These are phyloP conservation scores for Melanomma pulvis-pyrius DNA, from an alignment of 495 filamentous ascomycete species.

Conservation along the genomic window DNA sequence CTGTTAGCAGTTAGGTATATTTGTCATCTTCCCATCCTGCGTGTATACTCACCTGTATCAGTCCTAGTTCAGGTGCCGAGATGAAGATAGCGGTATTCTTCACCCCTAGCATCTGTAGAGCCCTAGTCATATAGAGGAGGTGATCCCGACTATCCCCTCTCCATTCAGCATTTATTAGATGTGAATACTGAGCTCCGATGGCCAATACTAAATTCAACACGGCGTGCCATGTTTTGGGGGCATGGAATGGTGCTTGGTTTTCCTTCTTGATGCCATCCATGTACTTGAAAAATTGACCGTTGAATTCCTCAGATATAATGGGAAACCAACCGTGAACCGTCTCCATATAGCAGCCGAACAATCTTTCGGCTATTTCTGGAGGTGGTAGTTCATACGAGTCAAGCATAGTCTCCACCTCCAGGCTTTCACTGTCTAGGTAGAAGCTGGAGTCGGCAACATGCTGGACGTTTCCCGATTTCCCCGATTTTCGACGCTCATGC, in stretches of 20 bases:
- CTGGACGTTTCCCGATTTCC: not conserved
- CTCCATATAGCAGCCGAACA: slow-evolving; percentile 3
- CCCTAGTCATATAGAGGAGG: slow-evolving; percentile 14
- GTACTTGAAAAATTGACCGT: slow-evolving; percentile 4
- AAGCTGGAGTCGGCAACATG: slow-evolving; percentile 8
- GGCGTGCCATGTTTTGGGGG: slow-evolving; percentile 10
- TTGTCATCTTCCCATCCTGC: too few species aligned
- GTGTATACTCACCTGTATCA: slow-evolving; percentile 3
- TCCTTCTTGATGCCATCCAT: not conserved
- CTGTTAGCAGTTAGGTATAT: not conserved
- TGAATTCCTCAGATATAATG: not conserved
- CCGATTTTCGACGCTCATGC: not conserved
- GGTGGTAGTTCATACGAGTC: slow-evolving; percentile 12
- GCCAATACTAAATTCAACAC: slow-evolving; percentile 18
- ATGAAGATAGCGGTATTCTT: not conserved
- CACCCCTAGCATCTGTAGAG: slow-evolving; percentile 1
- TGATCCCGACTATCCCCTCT: slow-evolving; percentile 6
- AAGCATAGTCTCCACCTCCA: slow-evolving; percentile 1
- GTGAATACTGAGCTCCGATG: slow-evolving; percentile 17
- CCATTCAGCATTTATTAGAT: slow-evolving; percentile 11
- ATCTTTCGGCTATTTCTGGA: not conserved
- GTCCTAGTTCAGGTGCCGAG: not conserved
- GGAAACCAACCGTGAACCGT: slow-evolving; percentile 16
- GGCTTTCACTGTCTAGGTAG: slow-evolving; percentile 16
- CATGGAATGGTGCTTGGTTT: not conserved